Conservation (phyloP, 1,284 basidiomycete genomes). For the Ganoderma multipileum region DNA sequence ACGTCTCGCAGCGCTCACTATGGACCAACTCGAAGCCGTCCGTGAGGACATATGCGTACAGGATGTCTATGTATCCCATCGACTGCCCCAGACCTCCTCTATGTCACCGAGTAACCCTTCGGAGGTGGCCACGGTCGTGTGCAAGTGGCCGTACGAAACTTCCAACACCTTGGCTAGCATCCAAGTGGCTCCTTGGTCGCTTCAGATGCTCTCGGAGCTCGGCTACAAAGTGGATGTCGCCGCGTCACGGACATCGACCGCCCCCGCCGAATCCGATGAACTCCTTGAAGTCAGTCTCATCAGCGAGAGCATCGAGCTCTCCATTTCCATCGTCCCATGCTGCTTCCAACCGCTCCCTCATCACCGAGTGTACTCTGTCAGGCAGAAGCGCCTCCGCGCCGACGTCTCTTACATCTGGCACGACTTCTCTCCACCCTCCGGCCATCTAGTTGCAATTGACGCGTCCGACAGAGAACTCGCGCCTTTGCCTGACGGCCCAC, state of each 20-base stretch:
- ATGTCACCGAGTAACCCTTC: neutral
- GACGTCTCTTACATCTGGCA: neutral
- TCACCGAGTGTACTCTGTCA: neutral
- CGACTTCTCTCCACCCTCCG: neutral
- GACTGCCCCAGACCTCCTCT: neutral
- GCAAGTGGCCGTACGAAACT: neutral
- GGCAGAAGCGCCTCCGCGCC: neutral
- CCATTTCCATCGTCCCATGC: neutral
- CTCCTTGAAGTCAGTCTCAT: neutral
- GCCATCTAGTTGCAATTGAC: neutral
- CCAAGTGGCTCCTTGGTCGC: constrained; percentile 3
- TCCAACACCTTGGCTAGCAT: neutral
- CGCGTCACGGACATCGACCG: neutral
- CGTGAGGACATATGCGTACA: neutral
- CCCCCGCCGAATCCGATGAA: neutral
- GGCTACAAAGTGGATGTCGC: neutral
- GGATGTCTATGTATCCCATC: neutral
- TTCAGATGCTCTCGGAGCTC: neutral
- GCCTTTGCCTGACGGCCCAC: neutral
- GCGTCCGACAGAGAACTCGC: neutral
- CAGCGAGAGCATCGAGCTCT: neutral
- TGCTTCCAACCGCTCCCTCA: neutral
- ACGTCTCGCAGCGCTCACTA: neutral
- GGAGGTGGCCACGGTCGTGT: neutral
- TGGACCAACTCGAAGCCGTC: neutral